Percentiles rank a stretch among this genome's conserved stretches.
Evolutionary conservation across 2,329 filamentous ascomycete genomes (phyloP).

Genomic region (Ceratocystis cacaofunesta): DNA sequence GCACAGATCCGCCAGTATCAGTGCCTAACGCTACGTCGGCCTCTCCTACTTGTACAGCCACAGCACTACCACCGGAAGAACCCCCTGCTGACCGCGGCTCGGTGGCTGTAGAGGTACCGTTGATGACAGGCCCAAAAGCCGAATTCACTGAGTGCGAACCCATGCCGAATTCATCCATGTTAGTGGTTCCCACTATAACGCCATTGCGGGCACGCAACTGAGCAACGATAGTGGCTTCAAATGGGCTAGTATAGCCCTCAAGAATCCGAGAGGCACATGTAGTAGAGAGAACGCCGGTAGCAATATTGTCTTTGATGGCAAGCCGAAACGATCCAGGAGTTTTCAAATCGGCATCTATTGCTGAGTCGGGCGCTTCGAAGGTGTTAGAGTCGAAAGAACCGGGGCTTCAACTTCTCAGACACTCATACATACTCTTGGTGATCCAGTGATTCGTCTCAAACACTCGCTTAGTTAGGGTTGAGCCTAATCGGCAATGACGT

Average conservation of each 20-base stretch:
- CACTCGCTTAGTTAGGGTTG: background rate
- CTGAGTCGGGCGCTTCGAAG: background rate
- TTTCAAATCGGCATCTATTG: background rate
- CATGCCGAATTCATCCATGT: slow-evolving; percentile 95
- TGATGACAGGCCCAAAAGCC: slow-evolving; percentile 48
- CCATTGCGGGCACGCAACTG: slow-evolving; percentile 50
- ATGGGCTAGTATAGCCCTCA: slow-evolving; percentile 55
- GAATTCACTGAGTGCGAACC: slow-evolving; percentile 69
- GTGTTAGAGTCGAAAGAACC: background rate
- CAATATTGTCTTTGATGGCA: slow-evolving; percentile 66
- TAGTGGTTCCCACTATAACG: slow-evolving; percentile 61
- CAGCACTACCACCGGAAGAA: slow-evolving; percentile 85
- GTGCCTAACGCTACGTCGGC: slow-evolving; percentile 62
- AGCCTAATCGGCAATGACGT: background rate
- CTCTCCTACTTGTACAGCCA: slow-evolving; percentile 54
- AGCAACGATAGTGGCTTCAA: slow-evolving; percentile 65
- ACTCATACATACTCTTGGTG: background rate
- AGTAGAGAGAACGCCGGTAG: slow-evolving; percentile 49
- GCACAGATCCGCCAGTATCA: slow-evolving; percentile 81
- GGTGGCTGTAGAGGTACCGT: slow-evolving; percentile 27
- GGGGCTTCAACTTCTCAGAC: background rate
- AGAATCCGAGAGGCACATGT: slow-evolving; percentile 74
- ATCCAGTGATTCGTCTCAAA: slow-evolving; percentile 10
- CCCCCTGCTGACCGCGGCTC: slow-evolving; percentile 55
- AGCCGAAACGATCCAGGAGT: slow-evolving; percentile 29